phyloP scores from a whole-genome alignment of 257 asterid species.

The Datura wrightii region DNA sequence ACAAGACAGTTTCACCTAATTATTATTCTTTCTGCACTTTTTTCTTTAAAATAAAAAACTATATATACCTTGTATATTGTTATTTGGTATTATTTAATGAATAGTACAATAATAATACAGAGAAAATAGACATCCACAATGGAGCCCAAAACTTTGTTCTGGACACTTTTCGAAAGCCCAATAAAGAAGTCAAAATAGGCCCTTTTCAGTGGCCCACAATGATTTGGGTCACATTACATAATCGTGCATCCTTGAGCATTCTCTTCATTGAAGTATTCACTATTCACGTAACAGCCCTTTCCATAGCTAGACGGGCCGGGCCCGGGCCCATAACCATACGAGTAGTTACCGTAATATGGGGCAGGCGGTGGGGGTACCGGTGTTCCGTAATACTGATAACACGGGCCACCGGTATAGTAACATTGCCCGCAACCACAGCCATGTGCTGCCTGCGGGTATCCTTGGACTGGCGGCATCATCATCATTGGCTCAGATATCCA shows the following conservation, averaged over 20 bases:
- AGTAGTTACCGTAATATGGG: constrained; percentile 45
- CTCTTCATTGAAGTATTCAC: constrained; percentile 62
- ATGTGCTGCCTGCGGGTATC: constrained; percentile 53
- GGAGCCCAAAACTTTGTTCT: not conserved
- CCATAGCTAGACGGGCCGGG: constrained; percentile 26
- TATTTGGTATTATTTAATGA: not conserved
- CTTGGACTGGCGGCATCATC: constrained; percentile 45
- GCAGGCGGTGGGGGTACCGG: constrained; percentile 54
- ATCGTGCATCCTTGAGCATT: constrained; percentile 56
- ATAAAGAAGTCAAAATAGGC: constrained; percentile 14
- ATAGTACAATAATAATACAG: not conserved
- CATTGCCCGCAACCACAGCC: constrained; percentile 51
- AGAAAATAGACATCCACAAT: not conserved
- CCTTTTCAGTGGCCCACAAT: not conserved
- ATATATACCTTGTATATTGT: not conserved
- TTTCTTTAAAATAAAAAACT: not conserved
- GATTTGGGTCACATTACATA: constrained; percentile 45
- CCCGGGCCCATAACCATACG: constrained; percentile 40
- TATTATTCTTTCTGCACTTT: constrained; percentile 23
- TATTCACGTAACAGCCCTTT: constrained; percentile 43
- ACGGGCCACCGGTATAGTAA: constrained; percentile 52
- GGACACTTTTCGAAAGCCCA: constrained; percentile 5
- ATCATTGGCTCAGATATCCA: constrained; percentile 37
- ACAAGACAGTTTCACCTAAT: not conserved
- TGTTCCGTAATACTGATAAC: constrained; percentile 54